Base-by-base conservation (phyloP, 805 yeast species). In the Ogataea polymorpha region DNA sequence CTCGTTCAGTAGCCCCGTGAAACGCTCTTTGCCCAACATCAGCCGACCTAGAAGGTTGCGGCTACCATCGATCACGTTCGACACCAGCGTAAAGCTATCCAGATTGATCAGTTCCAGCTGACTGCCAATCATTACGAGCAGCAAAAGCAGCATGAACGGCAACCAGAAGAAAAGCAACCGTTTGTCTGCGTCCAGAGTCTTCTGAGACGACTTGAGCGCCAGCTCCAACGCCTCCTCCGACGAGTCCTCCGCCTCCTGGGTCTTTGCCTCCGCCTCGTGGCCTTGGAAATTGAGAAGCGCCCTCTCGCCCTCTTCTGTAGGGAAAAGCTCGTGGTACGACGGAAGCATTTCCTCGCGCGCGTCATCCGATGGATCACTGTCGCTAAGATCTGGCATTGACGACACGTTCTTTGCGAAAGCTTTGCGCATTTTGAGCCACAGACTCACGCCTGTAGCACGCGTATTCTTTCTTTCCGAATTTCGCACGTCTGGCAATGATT, bases 141-240 rank as follows among this genome's bases (percentile, higher is more conserved):
- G 62, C 23, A 86, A 58, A 15, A 82, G 51, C 38, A 87, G 65
- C 59, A 77, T 63, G 27, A 86, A 73, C 11, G 97, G 97, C 43
- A 89, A 65, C 97, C 97, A 90, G 73, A 90, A 89, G 60, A 90
- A 86, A 46, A 87, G 66, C 48, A 90, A 70, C 86, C 88, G 83
- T 56, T 78, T 82, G 63, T 90, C 97, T 54, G 87, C 84, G 52
- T 70, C 71, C 26, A 76, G 66, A 0, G 77, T 65, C 51, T 74
- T 75, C 18, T 76, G 61, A 10, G 39, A 42, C 15, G 55, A 48
- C 39, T 52, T 57, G 44, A 53, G 59, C 24, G 62, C 54, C 13
- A 54, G 45, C 23, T 50, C 53, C 50, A 36, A 36, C 14, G 34
- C 12, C 33, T 35, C 32, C 34, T 21, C 35, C 6, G n/a, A 44